phyloP scores from a whole-genome alignment of 2,329 filamentous ascomycete genomes.

The Akanthomyces dipterigenus region DNA sequence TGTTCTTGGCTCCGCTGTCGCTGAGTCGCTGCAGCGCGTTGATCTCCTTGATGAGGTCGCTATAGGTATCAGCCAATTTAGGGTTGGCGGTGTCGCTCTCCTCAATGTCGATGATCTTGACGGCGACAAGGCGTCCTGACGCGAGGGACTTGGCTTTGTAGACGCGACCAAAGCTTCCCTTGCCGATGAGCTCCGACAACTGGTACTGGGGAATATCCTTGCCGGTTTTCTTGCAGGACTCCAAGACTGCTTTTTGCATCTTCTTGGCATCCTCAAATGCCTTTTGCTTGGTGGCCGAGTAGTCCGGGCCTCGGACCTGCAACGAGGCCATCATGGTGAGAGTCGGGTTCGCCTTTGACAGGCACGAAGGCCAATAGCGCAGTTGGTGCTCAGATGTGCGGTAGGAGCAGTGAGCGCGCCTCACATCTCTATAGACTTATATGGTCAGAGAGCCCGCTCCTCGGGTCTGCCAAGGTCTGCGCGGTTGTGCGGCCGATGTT shows the following conservation, averaged over 20 bases:
- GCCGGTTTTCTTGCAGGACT: slow-evolving; percentile 52
- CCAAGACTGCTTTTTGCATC: slow-evolving; percentile 59
- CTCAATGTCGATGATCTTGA: slow-evolving; percentile 82
- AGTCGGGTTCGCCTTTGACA: background rate
- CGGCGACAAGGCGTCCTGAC: slow-evolving; percentile 54
- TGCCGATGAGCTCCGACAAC: slow-evolving; percentile 68
- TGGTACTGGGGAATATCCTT: slow-evolving; percentile 58
- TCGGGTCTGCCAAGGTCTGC: background rate
- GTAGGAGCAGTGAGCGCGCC: background rate
- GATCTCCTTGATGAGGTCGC: slow-evolving; percentile 63
- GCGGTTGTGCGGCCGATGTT: background rate
- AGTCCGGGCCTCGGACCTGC: slow-evolving; percentile 34
- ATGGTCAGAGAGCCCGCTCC: background rate
- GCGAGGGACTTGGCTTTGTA: slow-evolving; percentile 54
- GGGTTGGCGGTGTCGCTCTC: slow-evolving; percentile 63
- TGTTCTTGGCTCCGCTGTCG: slow-evolving; percentile 67
- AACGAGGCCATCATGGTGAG: slow-evolving; percentile 32
- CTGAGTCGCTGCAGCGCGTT: slow-evolving; percentile 65
- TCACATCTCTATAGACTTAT: background rate
- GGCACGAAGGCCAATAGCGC: background rate
- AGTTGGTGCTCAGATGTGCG: background rate
- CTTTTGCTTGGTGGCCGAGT: slow-evolving; percentile 47
- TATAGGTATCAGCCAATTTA: slow-evolving; percentile 59
- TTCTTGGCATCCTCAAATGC: slow-evolving; percentile 63
- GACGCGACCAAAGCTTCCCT: slow-evolving; percentile 67